phyloP scores from a whole-genome alignment of 2,329 filamentous ascomycete species.

The Cladosporium halotolerans region DNA sequence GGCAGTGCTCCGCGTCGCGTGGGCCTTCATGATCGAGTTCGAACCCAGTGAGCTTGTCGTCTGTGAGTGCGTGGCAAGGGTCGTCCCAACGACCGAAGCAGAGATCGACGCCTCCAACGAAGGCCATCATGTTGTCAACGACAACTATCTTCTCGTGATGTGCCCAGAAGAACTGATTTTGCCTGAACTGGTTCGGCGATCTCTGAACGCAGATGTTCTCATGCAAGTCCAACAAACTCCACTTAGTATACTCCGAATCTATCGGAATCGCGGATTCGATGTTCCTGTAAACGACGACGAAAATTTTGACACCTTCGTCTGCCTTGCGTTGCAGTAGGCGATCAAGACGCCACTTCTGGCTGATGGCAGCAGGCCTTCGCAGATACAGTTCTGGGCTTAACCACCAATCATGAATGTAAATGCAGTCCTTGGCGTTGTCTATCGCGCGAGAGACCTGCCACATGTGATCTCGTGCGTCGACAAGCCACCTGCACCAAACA shows the following conservation, averaged over 20 bases:
- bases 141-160: conserved; percentile 98
- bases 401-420: conserved; percentile 99
- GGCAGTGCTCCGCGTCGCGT: conserved; percentile 87
- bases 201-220: conserved; percentile 94
- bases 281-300: conserved; percentile 96
- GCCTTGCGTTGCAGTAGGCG: conserved; percentile 89
- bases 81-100: conserved; percentile 98
- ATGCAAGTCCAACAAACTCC: conserved; percentile 87
- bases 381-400: conserved; percentile 93
- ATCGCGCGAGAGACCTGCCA: conserved; percentile 98
- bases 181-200: conserved; percentile 95
- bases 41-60: conserved; percentile 93
- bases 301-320: conserved; percentile 90
- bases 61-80: conserved; percentile 80
- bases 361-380: conserved; percentile 87
- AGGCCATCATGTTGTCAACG: conserved; percentile 91
- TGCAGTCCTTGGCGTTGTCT: conserved; percentile 93
- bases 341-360: conserved; percentile 95
- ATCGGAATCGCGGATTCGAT: conserved; percentile 96
- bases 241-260: conserved; percentile 97
- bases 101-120: conserved; percentile 90
- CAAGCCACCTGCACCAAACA: conserved; percentile 91
- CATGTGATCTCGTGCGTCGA: conserved; percentile 97
- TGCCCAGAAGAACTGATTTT: conserved; percentile 99
- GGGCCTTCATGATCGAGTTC: conserved; percentile 66